Conservation (phyloP, 2,329 filamentous ascomycete genomes). For the Venturia nashicola region DNA sequence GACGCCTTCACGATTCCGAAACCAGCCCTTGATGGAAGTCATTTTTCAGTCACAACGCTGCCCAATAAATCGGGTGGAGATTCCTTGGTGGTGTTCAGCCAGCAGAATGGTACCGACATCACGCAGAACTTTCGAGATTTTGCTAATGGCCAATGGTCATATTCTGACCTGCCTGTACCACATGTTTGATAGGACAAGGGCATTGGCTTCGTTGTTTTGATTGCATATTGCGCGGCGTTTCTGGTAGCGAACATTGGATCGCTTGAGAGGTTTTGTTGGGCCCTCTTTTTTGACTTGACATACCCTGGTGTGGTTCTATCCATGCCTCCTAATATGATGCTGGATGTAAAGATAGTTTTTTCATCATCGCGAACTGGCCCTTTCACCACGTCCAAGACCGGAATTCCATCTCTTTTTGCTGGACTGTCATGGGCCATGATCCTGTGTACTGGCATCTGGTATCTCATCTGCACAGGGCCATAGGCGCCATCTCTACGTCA, state of each 20-base stretch:
- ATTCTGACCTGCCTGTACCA: constrained; percentile 7
- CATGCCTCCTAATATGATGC: not conserved
- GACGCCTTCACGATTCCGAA: constrained; percentile 23
- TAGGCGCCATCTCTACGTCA: not conserved
- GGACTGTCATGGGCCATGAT: not conserved
- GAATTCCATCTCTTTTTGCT: not conserved
- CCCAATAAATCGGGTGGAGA: constrained; percentile 17
- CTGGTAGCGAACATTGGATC: not conserved
- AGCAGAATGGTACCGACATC: constrained; percentile 19
- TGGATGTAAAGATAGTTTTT: not conserved
- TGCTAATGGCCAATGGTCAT: constrained; percentile 18
- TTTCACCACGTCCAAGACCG: no score
- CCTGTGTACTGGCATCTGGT: not conserved
- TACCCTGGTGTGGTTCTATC: not conserved
- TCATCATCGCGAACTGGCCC: not conserved
- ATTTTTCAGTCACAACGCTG: constrained; percentile 26
- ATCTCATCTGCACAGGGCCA: not conserved
- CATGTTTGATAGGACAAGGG: not conserved
- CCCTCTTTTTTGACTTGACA: not conserved
- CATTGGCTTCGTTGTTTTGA: not conserved
- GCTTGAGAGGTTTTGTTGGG: not conserved
- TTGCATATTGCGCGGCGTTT: not conserved
- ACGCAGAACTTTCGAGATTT: constrained; percentile 19
- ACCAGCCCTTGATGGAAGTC: constrained; percentile 25
- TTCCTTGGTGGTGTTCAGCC: constrained; percentile 21